Base-by-base conservation (phyloP, 805 yeast species). In the Vanderwaltozyma tropicalis region DNA sequence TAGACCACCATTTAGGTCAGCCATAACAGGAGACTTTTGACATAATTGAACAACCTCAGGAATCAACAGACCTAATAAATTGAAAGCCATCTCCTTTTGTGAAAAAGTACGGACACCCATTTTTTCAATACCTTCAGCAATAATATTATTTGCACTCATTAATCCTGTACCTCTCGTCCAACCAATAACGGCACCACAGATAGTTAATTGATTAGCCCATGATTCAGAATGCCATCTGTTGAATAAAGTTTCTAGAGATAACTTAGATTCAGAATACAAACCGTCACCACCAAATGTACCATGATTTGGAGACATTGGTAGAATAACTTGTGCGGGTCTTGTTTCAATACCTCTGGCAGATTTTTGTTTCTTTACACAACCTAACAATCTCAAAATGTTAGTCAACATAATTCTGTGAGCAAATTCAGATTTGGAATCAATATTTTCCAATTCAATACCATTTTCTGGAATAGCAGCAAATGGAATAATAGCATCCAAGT, bases 131-230 rank as follows among this genome's bases (percentile, higher is more conserved):
- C 96, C 96, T 68, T 88, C 96, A 44, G 99, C 96, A 62, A 92
- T 85, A 61, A 86, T 81, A 70, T 92, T 92, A 74, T 92, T 92
- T 52, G 80, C 96, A 57, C 87, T 74, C 99, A 92, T 92, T 59
- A 92, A 78, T 59, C 99, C 99, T 42, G 99, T 92, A 66, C 99
- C 99, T 74, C 99, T 85, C 47, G 99, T 92, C 99, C 99, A 92
- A 62, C 99, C 99, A 64, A 92, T 92, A 49, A 92, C 75, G 32
- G 98, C 96, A 72, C 99, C 99, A 66, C 96, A 88, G 43, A 92
- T 71, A 42, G 97, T 92, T 68, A 92, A 78, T 69, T 84, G 92
- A 48, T 82, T 69, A 32, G 81, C 79, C 99, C 99, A 92, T 42
- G 87, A 82, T 72, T 92, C 99, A 34, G 98, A 88, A 66, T 80